These are phyloP conservation scores for Pichia insulana DNA, from an alignment of 805 yeast species.

Conservation along the genomic window DNA sequence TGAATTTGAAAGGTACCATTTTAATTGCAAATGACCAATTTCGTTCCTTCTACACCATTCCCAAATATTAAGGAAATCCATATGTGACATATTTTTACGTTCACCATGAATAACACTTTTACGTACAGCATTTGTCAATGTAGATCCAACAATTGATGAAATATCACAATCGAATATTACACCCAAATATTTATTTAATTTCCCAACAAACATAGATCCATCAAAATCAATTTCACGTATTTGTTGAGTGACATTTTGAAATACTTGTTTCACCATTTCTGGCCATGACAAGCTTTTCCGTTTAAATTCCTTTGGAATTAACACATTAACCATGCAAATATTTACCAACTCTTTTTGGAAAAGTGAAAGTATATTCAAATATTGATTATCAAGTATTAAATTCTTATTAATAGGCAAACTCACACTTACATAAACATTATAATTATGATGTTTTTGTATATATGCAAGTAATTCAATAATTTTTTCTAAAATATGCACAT, in stretches of 20 bases:
- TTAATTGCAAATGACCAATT: conserved; percentile 5
- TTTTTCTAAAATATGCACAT: conserved; percentile 1
- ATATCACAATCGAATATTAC: conserved; percentile 7
- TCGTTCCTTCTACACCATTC: not conserved
- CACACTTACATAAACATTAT: conserved; percentile 5
- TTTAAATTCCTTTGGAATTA: conserved; percentile 4
- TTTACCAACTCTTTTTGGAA: conserved; percentile 5
- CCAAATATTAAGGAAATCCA: conserved; percentile 7
- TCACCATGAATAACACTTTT: conserved; percentile 6
- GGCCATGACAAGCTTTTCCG: conserved; percentile 7
- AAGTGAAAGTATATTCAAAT: not conserved
- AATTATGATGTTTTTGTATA: conserved; percentile 5
- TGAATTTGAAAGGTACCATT: conserved; percentile 5
- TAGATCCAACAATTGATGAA: not conserved
- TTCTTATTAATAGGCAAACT: conserved; percentile 6
- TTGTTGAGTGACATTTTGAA: conserved; percentile 2
- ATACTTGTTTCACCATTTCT: not conserved
- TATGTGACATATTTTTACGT: conserved; percentile 5
- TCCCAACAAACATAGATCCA: conserved; percentile 5
- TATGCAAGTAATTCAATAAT: conserved; percentile 1
- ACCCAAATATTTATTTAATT: conserved; percentile 7
- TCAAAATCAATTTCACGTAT: not conserved
- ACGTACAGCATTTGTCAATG: conserved; percentile 1
- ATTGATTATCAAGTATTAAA: conserved; percentile 1
- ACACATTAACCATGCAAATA: conserved; percentile 7